Conservation (phyloP, 495 filamentous ascomycete genomes). For the Podospora comata region DNA sequence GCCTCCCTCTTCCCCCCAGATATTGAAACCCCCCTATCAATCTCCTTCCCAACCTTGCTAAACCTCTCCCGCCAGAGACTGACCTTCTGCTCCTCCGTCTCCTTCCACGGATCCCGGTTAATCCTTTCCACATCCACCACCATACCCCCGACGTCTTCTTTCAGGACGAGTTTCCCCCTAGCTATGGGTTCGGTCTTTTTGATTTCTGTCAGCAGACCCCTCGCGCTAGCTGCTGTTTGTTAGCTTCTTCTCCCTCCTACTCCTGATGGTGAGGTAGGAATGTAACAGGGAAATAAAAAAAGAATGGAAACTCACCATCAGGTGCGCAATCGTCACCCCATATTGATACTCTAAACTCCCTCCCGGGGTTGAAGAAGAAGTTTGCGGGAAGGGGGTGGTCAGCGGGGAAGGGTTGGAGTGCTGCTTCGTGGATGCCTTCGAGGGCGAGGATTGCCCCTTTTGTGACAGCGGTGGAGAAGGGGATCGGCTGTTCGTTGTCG, state of each 20-base stretch:
- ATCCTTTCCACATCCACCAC: constrained; percentile 21
- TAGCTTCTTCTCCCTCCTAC: background rate
- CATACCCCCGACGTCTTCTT: constrained; percentile 4
- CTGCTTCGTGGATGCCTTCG: constrained; percentile 14
- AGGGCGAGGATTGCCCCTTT: background rate
- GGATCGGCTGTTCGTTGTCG: background rate
- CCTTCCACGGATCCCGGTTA: constrained; percentile 21
- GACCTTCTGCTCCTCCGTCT: constrained; percentile 12
- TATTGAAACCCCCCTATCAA: background rate
- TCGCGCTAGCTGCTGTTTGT: background rate
- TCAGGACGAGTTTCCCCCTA: constrained; percentile 11
- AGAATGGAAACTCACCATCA: background rate
- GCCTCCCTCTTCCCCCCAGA: too few relatives aligned
- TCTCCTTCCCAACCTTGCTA: constrained; percentile 15
- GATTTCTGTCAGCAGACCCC: constrained; percentile 8
- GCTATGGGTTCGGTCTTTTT: background rate
- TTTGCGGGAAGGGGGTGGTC: background rate
- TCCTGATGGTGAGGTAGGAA: background rate
- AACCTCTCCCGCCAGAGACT: constrained; percentile 18
- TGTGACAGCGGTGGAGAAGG: background rate
- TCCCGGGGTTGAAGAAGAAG: constrained; percentile 18
- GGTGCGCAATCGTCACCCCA: constrained; percentile 11
- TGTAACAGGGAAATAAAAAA: background rate
- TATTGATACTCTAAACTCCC: constrained; percentile 14
- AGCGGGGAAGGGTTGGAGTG: constrained; percentile 17